Evolutionary conservation across 2,329 filamentous ascomycete species (phyloP).

Genomic region (Cryphonectria naterciae): DNA sequence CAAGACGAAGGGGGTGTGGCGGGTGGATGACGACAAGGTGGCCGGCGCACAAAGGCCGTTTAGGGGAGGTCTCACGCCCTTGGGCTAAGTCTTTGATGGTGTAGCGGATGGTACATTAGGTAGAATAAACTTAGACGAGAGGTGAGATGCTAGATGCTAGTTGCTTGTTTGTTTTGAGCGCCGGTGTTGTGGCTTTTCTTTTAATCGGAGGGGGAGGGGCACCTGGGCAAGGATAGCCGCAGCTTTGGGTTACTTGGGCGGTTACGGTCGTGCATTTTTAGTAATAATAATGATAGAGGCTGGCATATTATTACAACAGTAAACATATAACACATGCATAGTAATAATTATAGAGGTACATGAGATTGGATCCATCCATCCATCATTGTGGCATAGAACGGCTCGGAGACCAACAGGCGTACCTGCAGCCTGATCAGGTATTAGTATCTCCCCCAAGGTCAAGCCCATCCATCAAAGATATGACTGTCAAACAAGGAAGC

Average conservation of each 20-base stretch:
- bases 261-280: not conserved
- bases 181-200: constrained; percentile 28
- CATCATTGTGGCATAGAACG: not conserved
- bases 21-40: constrained; percentile 36
- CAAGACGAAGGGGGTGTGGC: constrained; percentile 46
- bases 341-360: not conserved
- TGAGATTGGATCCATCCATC: not conserved
- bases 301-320: not conserved
- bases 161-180: constrained; percentile 28
- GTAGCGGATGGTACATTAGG: not conserved
- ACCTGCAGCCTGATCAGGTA: not conserved
- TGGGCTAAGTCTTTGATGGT: constrained; percentile 30
- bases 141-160: not conserved
- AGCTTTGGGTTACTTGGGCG: not conserved
- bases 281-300: not conserved
- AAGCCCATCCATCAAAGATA: not conserved
- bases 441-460: not conserved
- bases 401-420: not conserved
- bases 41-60: constrained; percentile 38
- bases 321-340: not conserved
- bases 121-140: not conserved
- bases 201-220: too few species aligned
- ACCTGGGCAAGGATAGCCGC: not conserved
- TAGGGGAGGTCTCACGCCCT: constrained; percentile 39
- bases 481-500: too few species aligned